Conservation (phyloP, 495 filamentous ascomycete genomes). For the Tirmania nivea region DNA sequence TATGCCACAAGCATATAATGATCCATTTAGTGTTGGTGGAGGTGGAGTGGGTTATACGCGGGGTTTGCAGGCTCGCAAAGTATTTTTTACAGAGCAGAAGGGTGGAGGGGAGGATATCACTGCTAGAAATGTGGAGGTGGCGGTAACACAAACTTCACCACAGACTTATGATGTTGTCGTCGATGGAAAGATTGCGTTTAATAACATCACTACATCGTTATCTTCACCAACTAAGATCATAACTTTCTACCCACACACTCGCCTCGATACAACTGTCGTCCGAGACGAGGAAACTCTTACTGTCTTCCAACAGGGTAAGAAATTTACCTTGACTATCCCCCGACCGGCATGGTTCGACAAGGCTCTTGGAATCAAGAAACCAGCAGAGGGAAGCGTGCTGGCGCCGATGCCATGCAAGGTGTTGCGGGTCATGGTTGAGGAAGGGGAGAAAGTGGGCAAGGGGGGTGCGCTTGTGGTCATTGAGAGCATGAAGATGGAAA, state of each 20-base stretch:
- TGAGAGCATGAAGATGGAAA: constrained; percentile 99
- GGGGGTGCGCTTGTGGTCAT: constrained; percentile 83
- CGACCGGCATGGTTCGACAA: constrained; percentile 67
- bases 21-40: constrained; percentile 22
- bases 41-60: constrained; percentile 33
- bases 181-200: constrained; percentile 25
- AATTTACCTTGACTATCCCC: constrained; percentile 46
- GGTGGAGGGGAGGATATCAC: constrained; percentile 7
- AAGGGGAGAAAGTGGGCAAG: constrained; percentile 61
- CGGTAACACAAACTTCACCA: constrained; percentile 40
- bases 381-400: constrained; percentile 39
- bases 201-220: constrained; percentile 4
- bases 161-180: constrained; percentile 44
- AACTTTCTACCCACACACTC: constrained; percentile 50
- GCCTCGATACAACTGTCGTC: constrained; percentile 62
- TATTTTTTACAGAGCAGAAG: constrained; percentile 30
- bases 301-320: constrained; percentile 62
- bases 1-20: constrained; percentile 2
- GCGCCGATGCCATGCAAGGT: constrained; percentile 94
- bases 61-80: constrained; percentile 30
- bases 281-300: constrained; percentile 46
- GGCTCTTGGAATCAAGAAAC: constrained; percentile 62
- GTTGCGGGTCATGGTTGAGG: constrained; percentile 57
- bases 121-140: constrained; percentile 35
- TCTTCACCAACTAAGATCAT: constrained; percentile 20